phyloP scores from a whole-genome alignment of 2,329 filamentous ascomycete genomes.

The Penicillium sp. region DNA sequence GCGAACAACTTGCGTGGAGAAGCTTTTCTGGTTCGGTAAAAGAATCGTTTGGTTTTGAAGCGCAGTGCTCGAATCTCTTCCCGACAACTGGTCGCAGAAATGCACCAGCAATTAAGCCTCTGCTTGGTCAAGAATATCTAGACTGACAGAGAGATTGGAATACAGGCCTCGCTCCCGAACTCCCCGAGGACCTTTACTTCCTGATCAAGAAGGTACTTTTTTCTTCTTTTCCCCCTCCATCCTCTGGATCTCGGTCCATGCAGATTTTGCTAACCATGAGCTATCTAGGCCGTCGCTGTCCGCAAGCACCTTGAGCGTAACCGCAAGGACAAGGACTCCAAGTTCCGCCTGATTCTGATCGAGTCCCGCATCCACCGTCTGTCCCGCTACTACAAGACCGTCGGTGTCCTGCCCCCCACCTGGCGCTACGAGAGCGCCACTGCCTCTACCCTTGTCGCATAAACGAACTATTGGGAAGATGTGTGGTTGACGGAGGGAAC shows the following conservation, averaged over 20 bases:
- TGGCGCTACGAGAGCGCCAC: constrained; percentile 99
- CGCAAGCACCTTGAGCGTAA: constrained; percentile 99
- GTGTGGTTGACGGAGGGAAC: constrained; percentile 21
- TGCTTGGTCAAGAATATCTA: constrained; percentile 67
- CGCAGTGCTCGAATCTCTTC: constrained; percentile 9
- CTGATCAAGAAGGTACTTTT: constrained; percentile 94
- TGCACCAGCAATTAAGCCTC: constrained; percentile 62
- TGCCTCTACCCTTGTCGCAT: constrained; percentile 89
- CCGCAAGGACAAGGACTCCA: constrained; percentile 99
- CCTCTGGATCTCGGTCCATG: not conserved
- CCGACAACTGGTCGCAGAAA: constrained; percentile 30
- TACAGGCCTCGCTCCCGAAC: constrained; percentile 95
- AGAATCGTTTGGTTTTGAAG: not conserved
- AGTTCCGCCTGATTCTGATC: constrained; percentile 99
- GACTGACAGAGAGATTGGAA: constrained; percentile 87
- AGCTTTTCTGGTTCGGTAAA: constrained; percentile 10
- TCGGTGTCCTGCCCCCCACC: constrained; percentile 77
- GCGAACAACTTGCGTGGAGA: constrained; percentile 14
- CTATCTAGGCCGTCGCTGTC: constrained; percentile 79
- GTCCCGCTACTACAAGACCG: constrained; percentile 99
- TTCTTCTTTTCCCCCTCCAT: not conserved
- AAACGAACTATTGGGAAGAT: constrained; percentile 47
- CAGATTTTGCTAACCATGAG: constrained; percentile 8
- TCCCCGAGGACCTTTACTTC: constrained; percentile 99
- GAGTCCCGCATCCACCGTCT: constrained; percentile 99